A percentile compares a stretch with the other conserved stretches of the same genome.
Conservation (phyloP, 371 early-diverging fungal species). For the Batrachochytrium dendrobatidis region DNA sequence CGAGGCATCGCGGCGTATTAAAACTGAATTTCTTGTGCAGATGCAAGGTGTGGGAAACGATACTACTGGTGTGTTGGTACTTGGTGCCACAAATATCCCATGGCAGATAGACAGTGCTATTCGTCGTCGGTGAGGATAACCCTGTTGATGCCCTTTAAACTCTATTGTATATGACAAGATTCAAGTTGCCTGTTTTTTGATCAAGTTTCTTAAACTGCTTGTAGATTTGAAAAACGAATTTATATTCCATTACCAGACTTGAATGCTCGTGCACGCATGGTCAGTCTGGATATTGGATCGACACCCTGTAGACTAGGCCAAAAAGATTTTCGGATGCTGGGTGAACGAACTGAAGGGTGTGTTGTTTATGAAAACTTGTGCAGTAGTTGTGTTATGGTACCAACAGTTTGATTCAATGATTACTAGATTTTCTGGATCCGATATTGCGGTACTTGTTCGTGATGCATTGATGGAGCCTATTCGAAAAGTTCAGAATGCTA, state of each 20-base stretch:
- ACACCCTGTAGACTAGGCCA: conserved; percentile 72
- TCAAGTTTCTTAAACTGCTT: not conserved
- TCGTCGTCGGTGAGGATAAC: conserved; percentile 31
- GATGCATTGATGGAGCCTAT: conserved; percentile 97
- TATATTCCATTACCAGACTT: conserved; percentile 92
- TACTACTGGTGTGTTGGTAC: conserved; percentile 83
- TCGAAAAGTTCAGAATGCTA: conserved; percentile 91
- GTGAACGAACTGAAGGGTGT: conserved; percentile 77
- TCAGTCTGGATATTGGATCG: conserved; percentile 80
- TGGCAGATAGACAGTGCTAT: conserved; percentile 94
- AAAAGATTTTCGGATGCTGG: conserved; percentile 67
- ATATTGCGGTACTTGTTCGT: conserved; percentile 86
- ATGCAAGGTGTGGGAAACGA: conserved; percentile 98
- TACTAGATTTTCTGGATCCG: conserved; percentile 80
- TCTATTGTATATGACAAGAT: too few relatives aligned
- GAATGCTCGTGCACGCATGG: conserved; percentile 83
- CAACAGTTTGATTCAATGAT: not conserved
- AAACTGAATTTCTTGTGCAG: conserved; percentile 94
- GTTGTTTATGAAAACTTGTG: conserved; percentile 8
- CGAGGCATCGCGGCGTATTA: conserved; percentile 91
- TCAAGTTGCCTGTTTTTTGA: not conserved
- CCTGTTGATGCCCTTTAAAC: too few relatives aligned
- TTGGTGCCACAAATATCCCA: conserved; percentile 96
- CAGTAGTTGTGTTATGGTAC: conserved; percentile 9
- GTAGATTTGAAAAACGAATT: conserved; percentile 92